Evolutionary conservation across 2,329 filamentous ascomycete genomes (phyloP), one percentile per base, ranked within the genome.

Genomic region (Microdochium paspali): DNA sequence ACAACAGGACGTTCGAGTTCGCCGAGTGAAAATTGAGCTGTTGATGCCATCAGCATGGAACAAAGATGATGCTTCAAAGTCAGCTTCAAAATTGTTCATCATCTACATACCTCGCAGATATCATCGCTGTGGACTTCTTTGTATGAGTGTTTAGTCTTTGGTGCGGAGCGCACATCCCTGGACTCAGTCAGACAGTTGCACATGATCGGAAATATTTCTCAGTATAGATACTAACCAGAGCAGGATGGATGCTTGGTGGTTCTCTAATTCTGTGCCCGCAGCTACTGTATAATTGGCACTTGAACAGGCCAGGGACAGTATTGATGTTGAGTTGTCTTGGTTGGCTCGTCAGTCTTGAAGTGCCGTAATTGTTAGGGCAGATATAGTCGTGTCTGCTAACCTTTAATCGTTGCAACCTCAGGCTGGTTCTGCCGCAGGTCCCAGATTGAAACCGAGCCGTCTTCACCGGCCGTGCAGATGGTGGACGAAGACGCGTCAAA

Each of bases 241-340:
- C 35, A 77, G 58, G 44, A 85, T 77, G 5, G 76, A 77, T 15
- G 80, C 77, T 49, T 77, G 72, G 61, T 80, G 73, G 54, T 83
- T 77, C 35, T 79, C 76, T 31, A 87, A 70, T 58, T 91, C 87
- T 1, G 86, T 89, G 26, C 87, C 87, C 7, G 82, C 80, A 21
- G 82, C 85, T 18, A 91, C 67, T 3, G 79, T 72, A 54, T 81
- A 77, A 13, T 74, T 74, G 10, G 65, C 58, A 10, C 71, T 63
- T 44, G 74, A 77, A 53, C 81, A 80, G 1, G 84, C 82, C 44
- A 91, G 67, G 13, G 85, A 83, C 12, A 84, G 69, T 15, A 91
- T 73, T 10, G 81, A 64, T 10, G 65, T 67, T 32, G 65, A 55
- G 46, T 65, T 69, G n/a, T 70, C 72, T 74, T 53, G 47, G 46